Base-by-base conservation (phyloP, 495 filamentous ascomycete genomes). In the Talaromyces borbonicus region DNA sequence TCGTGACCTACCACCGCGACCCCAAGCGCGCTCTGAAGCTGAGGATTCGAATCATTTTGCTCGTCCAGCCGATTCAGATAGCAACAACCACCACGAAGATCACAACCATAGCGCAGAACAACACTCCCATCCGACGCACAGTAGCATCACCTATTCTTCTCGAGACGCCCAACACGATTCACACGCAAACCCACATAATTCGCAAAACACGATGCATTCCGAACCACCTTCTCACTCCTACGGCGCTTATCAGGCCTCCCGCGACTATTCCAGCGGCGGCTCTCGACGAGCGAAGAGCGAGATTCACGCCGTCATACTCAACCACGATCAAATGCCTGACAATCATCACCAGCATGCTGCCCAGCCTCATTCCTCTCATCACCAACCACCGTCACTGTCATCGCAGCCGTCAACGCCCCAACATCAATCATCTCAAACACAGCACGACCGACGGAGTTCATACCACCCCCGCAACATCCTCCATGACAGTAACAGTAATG, bases 281-380 rank as follows among this genome's bases (percentile, higher is more conserved):
- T 2, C 65, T 2, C 64, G 68, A 20, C 64, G 68, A 25, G 63
- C 68, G 8, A 54, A 62, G 40, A 72, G 68, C 36, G 68, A 72
- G 39, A 63, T 62, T 2, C 66, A 70, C 7, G 52, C 19, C 8
- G 14, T 44, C 18, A 46, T 46, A 31, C 30, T 46, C 50, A 8
- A 50, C 52, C 32, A 53, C 52, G 9, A 49, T 46, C 11, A 35
- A 49, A 0, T 49, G 48, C 6, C 54, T 59, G 31, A 56, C n/a
- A 38, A 9, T 38, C 35, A 38, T 12, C 35, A 38, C n/a, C 35
- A 38, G 22, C 35, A 20, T 38, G 58, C 9, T 47, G 54, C 14
- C 53, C 42, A 32, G 12, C 25, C 11, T 5, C 42, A 44, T n/a
- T 8, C 5, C 1, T 16, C 12, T 8, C 29, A 44, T 15, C 25